phyloP scores from a whole-genome alignment of 768 basidiomycete species.

The Mycena crocata region DNA sequence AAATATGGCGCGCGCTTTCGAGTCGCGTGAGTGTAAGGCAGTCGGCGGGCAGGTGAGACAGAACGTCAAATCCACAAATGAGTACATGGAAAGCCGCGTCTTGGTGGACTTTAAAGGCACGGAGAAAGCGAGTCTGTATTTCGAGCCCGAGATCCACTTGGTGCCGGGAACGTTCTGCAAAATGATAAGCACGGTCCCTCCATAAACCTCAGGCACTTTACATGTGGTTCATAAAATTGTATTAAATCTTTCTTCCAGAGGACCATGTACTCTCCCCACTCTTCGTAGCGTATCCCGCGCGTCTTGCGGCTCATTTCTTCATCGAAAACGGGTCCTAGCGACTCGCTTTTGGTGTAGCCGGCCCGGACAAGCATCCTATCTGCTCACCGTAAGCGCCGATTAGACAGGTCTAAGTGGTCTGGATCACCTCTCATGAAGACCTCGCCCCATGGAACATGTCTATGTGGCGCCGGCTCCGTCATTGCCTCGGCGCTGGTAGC shows the following conservation, averaged over 20 bases:
- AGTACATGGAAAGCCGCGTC: slow-evolving; percentile 87
- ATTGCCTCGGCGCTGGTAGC: slow-evolving; percentile 76
- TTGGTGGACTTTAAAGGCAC: slow-evolving; percentile 74
- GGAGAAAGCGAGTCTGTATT: slow-evolving; percentile 76
- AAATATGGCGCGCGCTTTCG: slow-evolving; percentile 61
- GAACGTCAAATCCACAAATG: slow-evolving; percentile 87
- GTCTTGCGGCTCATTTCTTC: slow-evolving; percentile 76
- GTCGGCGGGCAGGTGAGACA: slow-evolving; percentile 77
- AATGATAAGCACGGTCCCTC: slow-evolving; percentile 33
- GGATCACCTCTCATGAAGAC: slow-evolving; percentile 79
- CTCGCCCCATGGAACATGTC: slow-evolving; percentile 56
- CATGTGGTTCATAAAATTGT: slow-evolving; percentile 90
- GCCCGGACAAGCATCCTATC: slow-evolving; percentile 92
- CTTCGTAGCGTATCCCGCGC: slow-evolving; percentile 68
- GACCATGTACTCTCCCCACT: slow-evolving; percentile 87
- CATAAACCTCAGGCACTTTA: slow-evolving; percentile 55
- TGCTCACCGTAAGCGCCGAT: slow-evolving; percentile 47
- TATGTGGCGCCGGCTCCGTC: slow-evolving; percentile 36
- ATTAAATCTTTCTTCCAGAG: slow-evolving; percentile 83
- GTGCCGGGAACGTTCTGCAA: slow-evolving; percentile 70
- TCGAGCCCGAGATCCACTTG: slow-evolving; percentile 77
- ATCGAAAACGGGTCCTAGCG: slow-evolving; percentile 65
- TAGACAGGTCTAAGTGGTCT: slow-evolving; percentile 13
- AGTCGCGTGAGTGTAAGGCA: slow-evolving; percentile 49
- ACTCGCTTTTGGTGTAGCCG: slow-evolving; percentile 69